Conservation (phyloP, 208 protist genomes). For the Trypanosoma conorhini region DNA sequence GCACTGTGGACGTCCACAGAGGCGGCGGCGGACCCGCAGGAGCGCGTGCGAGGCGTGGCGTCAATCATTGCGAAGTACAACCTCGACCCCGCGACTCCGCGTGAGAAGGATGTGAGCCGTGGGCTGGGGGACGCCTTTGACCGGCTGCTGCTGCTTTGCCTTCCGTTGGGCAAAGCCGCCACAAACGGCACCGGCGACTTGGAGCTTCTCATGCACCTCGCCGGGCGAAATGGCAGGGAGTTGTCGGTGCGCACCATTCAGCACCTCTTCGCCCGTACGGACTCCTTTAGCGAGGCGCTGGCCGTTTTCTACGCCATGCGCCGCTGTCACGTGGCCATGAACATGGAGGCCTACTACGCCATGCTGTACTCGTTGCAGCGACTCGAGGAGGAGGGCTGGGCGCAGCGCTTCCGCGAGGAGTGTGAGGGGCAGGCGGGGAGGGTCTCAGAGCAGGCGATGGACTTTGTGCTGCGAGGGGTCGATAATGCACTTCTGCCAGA, state of each 20-base stretch:
- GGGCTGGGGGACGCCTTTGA: constrained; percentile 86
- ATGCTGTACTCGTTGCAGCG: constrained; percentile 92
- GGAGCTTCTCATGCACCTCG: constrained; percentile 59
- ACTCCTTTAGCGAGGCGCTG: constrained; percentile 78
- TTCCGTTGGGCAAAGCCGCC: constrained; percentile 46
- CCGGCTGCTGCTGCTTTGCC: constrained; percentile 78
- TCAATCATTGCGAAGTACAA: constrained; percentile 53
- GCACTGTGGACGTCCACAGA: constrained; percentile 53
- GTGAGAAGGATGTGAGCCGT: constrained; percentile 75
- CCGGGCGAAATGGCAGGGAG: constrained; percentile 59
- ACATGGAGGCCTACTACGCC: constrained; percentile 89
- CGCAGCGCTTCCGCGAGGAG: constrained; percentile 76
- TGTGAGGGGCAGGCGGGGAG: constrained; percentile 29
- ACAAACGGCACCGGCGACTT: constrained; percentile 45
- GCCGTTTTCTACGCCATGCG: constrained; percentile 87
- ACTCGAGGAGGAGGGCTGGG: constrained; percentile 90
- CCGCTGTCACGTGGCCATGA: constrained; percentile 82
- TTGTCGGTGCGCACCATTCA: constrained; percentile 85
- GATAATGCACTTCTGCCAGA: constrained; percentile 85
- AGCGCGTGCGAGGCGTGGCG: constrained; percentile 19
- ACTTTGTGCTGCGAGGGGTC: constrained; percentile 85
- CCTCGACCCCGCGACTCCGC: constrained; percentile 53
- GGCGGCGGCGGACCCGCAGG: constrained; percentile 1
- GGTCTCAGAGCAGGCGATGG: constrained; percentile 80
- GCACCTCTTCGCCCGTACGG: constrained; percentile 82